Conservation (phyloP, 2,329 filamentous ascomycete genomes). For the Xylariaceae sp. region DNA sequence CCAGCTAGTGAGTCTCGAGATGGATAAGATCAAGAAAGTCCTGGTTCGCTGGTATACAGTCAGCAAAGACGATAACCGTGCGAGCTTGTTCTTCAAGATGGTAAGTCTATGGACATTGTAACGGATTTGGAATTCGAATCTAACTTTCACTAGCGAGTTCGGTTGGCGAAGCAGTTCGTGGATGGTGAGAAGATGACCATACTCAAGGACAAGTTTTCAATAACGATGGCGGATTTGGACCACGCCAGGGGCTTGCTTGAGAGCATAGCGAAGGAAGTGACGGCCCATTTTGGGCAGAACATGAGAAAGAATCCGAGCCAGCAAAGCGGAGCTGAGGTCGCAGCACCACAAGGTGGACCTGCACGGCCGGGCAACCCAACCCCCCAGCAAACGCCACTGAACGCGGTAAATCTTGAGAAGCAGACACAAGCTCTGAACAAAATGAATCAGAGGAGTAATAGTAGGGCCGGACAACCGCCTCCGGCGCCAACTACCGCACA, state of each 20-base stretch:
- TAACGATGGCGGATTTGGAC: slow-evolving; percentile 48
- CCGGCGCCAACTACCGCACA: slow-evolving; percentile 54
- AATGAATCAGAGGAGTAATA: slow-evolving; percentile 40
- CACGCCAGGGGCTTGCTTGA: slow-evolving; percentile 43
- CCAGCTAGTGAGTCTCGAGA: slow-evolving; percentile 36
- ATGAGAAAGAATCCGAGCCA: slow-evolving; percentile 30
- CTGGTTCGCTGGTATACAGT: slow-evolving; percentile 45
- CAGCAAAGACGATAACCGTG: slow-evolving; percentile 45
- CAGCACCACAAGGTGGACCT: slow-evolving; percentile 24
- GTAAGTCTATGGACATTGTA: slow-evolving; percentile 36
- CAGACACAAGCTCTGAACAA: slow-evolving; percentile 46
- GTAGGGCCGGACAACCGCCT: slow-evolving; percentile 46
- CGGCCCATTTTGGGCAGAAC: slow-evolving; percentile 20
- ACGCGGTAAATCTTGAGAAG: slow-evolving; percentile 47
- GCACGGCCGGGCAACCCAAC: slow-evolving; percentile 33
- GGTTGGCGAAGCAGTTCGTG: slow-evolving; percentile 49
- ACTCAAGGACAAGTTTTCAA: slow-evolving; percentile 47
- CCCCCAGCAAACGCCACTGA: slow-evolving; percentile 36
- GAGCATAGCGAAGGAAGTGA: slow-evolving; percentile 48
- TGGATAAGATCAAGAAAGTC: slow-evolving; percentile 41
- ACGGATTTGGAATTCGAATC: slow-evolving; percentile 25
- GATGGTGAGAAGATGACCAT: slow-evolving; percentile 44
- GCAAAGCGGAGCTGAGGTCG: slow-evolving; percentile 25
- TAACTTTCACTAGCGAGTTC: slow-evolving; percentile 44
- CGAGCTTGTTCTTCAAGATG: slow-evolving; percentile 48